These are phyloP conservation scores for Phylloporus scabripes DNA, from an alignment of 768 basidiomycete genomes.

Conservation along the genomic window DNA sequence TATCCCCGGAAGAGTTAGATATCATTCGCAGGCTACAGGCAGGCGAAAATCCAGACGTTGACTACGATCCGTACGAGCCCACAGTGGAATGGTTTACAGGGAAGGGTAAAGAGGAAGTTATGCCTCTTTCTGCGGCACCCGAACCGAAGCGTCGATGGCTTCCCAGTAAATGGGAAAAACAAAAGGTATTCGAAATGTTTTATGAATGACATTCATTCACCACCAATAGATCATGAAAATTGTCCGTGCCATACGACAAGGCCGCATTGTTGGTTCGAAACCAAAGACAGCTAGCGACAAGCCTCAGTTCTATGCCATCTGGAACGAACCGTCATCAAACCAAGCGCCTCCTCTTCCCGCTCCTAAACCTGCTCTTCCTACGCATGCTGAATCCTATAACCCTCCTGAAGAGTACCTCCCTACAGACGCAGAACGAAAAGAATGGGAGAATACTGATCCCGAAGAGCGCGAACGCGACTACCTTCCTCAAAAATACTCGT, in stretches of 20 bases:
- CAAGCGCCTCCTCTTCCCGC: slow-evolving; percentile 88
- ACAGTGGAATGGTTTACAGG: slow-evolving; percentile 97
- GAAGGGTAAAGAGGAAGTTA: slow-evolving; percentile 88
- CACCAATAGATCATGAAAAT: slow-evolving; percentile 90
- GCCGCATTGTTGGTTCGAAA: slow-evolving; percentile 87
- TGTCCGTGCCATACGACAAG: slow-evolving; percentile 95
- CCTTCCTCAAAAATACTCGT: slow-evolving; percentile 79
- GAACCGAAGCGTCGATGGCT: slow-evolving; percentile 97
- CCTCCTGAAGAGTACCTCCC: slow-evolving; percentile 96
- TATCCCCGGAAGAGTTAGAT: slow-evolving; percentile 88
- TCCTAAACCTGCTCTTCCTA: slow-evolving; percentile 84
- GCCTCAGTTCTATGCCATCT: slow-evolving; percentile 79
- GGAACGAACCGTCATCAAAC: slow-evolving; percentile 72
- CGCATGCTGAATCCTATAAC: slow-evolving; percentile 96
- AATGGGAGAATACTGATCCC: slow-evolving; percentile 78
- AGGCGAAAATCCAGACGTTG: slow-evolving; percentile 85
- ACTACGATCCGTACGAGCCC: slow-evolving; percentile 89
- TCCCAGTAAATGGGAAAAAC: slow-evolving; percentile 99
- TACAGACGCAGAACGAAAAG: slow-evolving; percentile 70
- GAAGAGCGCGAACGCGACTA: slow-evolving; percentile 90
- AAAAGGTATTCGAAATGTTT: slow-evolving; percentile 60
- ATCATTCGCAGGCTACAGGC: slow-evolving; percentile 88
- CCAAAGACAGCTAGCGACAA: slow-evolving; percentile 63
- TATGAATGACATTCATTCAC: neutral
- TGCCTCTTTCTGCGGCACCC: slow-evolving; percentile 87